Evolutionary conservation across 306 rosid genomes (phyloP).

Genomic region (Dryas alaskensis): DNA sequence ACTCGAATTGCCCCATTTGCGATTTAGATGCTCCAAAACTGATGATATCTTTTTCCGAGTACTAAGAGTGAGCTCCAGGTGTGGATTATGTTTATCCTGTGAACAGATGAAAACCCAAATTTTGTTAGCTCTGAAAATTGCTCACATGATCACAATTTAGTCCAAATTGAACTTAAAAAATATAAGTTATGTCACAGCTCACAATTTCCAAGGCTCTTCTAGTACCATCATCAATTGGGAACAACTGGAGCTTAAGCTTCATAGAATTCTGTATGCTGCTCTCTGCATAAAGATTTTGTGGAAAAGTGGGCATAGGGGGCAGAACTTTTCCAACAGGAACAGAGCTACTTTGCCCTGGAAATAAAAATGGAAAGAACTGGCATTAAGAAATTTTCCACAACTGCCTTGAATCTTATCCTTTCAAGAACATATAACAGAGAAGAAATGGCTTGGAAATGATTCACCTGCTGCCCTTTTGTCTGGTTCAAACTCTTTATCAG

Average conservation of each 20-base stretch:
- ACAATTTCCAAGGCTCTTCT: constrained; percentile 93
- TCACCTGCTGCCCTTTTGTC: constrained; percentile 57
- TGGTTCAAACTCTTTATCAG: constrained; percentile 52
- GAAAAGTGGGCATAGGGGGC: constrained; percentile 47
- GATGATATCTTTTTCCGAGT: constrained; percentile 91
- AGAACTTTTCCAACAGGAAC: constrained; percentile 41
- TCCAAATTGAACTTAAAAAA: not conserved
- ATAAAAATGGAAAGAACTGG: constrained; percentile 15
- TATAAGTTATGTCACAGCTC: constrained; percentile 29
- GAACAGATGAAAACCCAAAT: constrained; percentile 7
- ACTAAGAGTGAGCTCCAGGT: constrained; percentile 91
- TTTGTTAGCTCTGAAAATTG: constrained; percentile 14
- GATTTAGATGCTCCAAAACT: constrained; percentile 84
- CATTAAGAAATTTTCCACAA: constrained; percentile 24
- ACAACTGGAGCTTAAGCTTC: constrained; percentile 89
- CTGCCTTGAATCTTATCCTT: constrained; percentile 12
- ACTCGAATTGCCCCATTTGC: constrained; percentile 94
- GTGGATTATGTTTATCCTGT: constrained; percentile 92
- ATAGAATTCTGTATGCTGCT: constrained; percentile 36
- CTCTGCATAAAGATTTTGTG: constrained; percentile 57
- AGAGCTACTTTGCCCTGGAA: constrained; percentile 58
- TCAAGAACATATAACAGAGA: constrained; percentile 9
- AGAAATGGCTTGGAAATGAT: constrained; percentile 11
- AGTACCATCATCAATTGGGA: constrained; percentile 88
- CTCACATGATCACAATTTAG: constrained; percentile 17